Evolutionary conservation across 805 yeast species (phyloP), one percentile per base, ranked within the genome.

Genomic region (Saturnispora hagleri): DNA sequence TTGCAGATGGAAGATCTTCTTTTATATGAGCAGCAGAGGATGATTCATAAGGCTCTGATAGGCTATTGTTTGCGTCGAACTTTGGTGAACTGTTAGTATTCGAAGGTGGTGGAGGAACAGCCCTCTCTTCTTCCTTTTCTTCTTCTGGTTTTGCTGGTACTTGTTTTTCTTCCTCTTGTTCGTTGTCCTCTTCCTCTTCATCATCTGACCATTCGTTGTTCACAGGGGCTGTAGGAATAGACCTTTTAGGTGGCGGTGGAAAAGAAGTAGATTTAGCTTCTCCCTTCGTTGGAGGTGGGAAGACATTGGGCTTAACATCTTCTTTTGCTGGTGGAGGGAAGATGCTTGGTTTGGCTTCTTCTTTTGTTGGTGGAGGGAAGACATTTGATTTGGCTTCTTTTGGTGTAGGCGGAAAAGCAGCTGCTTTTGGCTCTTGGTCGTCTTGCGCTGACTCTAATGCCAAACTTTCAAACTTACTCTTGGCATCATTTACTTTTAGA

Each of bases 1-100:
- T 65, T 2, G 97, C 99, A 34, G 73, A 66, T 10, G 59, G 56
- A 20, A 57, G 48, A 22, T 51, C 51, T 33, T 51, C 54, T 27
- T 52, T 50, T 3, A 46, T 33, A 26, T 46, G 31, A 38, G 43
- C 36, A 7, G 42, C 46, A 27, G 61, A 58, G 9, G 38, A 36
- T 10, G 56, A n/a, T 56, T 52, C 13, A 13, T 9, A 4, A 12
- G 54, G 52, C 12, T 47, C 45, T 26, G 52, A 47, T 36, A 33
- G 43, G 20, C 46, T 49, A 17, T 40, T 52, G 5, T 60, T 51
- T 18, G 54, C 55, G 45, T 43, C 13, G 18, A 17, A 13, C 10
- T 36, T 20, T 9, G 51, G 13, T 18, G 40, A 34, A 22, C 52
- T 54, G 35, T 63, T 55, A 13, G 57, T 57, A n/a, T 57, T 57